These are phyloP conservation scores for Eleusine indica DNA, from an alignment of 176 grass and related monocot species.

Conservation along the genomic window DNA sequence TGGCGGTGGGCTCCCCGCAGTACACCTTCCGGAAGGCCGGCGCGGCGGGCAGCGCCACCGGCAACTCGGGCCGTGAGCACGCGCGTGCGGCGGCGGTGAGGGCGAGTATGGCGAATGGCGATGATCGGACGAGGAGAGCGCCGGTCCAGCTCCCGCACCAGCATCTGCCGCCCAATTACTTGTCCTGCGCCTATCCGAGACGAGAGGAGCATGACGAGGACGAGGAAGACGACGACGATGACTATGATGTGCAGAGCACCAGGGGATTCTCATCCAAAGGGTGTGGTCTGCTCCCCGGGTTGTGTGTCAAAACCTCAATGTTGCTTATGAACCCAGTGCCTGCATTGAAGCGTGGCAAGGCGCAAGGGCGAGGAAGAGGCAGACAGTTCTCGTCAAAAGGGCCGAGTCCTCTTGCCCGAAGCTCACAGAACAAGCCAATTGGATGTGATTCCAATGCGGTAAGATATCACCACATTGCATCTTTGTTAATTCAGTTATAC, in stretches of 20 bases:
- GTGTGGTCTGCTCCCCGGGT: slow-evolving; percentile 78
- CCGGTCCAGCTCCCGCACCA: slow-evolving; percentile 73
- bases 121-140: slow-evolving; percentile 52
- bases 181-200: slow-evolving; percentile 49
- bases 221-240: slow-evolving; percentile 61
- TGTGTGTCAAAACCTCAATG: slow-evolving; percentile 79
- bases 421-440: slow-evolving; percentile 56
- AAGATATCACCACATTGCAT: slow-evolving; percentile 16
- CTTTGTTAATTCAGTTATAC: slow-evolving; percentile 22
- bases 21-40: slow-evolving; percentile 78
- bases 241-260: slow-evolving; percentile 54
- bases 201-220: slow-evolving; percentile 39
- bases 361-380: neutral
- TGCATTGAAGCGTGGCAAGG: slow-evolving; percentile 53
- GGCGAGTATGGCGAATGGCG: slow-evolving; percentile 5
- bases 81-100: slow-evolving; percentile 22
- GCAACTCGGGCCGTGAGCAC: slow-evolving; percentile 29
- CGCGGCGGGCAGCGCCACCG: neutral
- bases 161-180: slow-evolving; percentile 63
- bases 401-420: slow-evolving; percentile 55
- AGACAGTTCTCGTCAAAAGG: slow-evolving; percentile 31
- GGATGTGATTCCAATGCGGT: slow-evolving; percentile 58
- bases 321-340: slow-evolving; percentile 85
- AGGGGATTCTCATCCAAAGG: slow-evolving; percentile 68
- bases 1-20: slow-evolving; percentile 75